Evolutionary conservation across 1,284 basidiomycete genomes (phyloP), one percentile per base, ranked within the genome.

Genomic region (Malassezia cuniculi): DNA sequence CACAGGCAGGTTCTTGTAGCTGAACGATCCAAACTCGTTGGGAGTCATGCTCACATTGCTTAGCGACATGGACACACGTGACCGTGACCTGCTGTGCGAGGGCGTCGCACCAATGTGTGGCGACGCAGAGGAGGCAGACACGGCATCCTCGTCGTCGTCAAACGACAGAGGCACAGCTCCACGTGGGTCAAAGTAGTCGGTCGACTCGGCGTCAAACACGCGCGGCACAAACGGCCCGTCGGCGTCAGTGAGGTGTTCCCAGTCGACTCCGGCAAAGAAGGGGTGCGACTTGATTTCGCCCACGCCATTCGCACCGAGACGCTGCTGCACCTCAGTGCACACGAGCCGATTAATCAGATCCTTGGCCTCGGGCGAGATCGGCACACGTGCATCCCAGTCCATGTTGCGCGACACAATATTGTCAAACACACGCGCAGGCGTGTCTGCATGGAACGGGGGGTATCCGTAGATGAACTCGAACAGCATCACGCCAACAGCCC

Each of bases 381-480:
- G 86, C 20, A 89, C 72, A 5, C 21, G 19, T 71, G 77, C 82
- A 33, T 93, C 87, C 89, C 89, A 99, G 50, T 90, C 80, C 61
- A 97, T 78, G 27, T 83, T 79, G 10, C 89, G 80, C n/a, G 89
- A 94, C 12, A 97, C 75, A 58, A 97, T 94, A 66, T 95, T 97
- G 71, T 95, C 89, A 60, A 97, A 97, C 4, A 99, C 89, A 70
- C 85, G 85, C 67, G 94, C 86, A 0, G 90, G 89, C 7, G 83
- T 83, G 47, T 93, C 85, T 32, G 85, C 90, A 59, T 97, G 87
- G 76, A 97, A 99, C 0, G 93, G 93, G 21, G 93, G 93, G 27
- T 87, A 78, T 3, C 93, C 89, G 57, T 90, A 97, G 24, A 97
- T 70, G 70, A 99, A 97, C 72, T 99, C 90, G 70, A 97, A 97